Conservation (phyloP, 2,329 filamentous ascomycete genomes). For the Thelonectria blattea region DNA sequence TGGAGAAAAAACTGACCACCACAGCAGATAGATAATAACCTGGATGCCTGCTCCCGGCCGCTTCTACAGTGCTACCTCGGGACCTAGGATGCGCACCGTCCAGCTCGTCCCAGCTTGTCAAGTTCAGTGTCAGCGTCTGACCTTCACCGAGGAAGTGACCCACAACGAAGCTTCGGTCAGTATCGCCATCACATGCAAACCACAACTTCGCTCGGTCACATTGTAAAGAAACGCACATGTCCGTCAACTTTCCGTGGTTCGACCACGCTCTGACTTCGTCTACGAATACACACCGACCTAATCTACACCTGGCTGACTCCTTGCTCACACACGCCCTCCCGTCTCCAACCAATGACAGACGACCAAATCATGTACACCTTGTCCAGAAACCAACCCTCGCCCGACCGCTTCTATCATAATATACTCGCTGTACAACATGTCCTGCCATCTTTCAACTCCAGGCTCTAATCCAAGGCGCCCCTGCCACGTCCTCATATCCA, state of each 20-base stretch:
- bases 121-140: slow-evolving; percentile 7
- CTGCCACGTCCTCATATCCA: slow-evolving; percentile 4
- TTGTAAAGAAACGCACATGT: background rate
- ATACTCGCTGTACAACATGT: slow-evolving; percentile 14
- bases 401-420: background rate
- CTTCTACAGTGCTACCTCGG: no score
- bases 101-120: background rate
- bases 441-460: slow-evolving; percentile 9
- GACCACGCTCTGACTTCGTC: slow-evolving; percentile 24
- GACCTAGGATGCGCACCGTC: no score
- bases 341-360: slow-evolving; percentile 12
- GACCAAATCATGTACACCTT: slow-evolving; percentile 33
- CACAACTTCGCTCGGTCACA: background rate
- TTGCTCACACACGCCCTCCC: slow-evolving; percentile 4
- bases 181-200: slow-evolving; percentile 35
- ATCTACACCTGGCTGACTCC: slow-evolving; percentile 15
- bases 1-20: no score
- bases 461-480: slow-evolving; percentile 5
- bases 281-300: slow-evolving; percentile 25
- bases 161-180: slow-evolving; percentile 19
- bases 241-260: slow-evolving; percentile 6
- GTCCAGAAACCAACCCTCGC: slow-evolving; percentile 20
- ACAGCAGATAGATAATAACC: no score
- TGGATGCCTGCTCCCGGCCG: no score
- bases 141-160: slow-evolving; percentile 25